phyloP scores from a whole-genome alignment of 1,139 yeast species.

The Diutina neorugosa region DNA sequence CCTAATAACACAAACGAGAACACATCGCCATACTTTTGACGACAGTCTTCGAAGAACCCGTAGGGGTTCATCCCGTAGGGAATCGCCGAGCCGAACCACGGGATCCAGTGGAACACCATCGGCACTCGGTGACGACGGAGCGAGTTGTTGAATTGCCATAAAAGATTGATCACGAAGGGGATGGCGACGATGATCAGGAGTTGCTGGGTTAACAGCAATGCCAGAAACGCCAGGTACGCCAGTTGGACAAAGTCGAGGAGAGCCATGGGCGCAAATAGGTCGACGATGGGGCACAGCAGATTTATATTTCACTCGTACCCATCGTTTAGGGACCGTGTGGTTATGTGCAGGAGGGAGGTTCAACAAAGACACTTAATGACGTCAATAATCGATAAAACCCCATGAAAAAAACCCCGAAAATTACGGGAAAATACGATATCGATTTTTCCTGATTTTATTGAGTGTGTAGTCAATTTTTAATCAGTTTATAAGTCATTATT shows the following conservation, averaged over 20 bases:
- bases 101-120: slow-evolving; percentile 82
- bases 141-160: slow-evolving; percentile 62
- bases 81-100: slow-evolving; percentile 91
- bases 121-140: slow-evolving; percentile 77
- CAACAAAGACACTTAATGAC: too few relatives aligned
- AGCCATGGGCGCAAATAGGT: slow-evolving; percentile 15
- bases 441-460: too few relatives aligned
- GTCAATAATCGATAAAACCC: too few relatives aligned
- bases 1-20: slow-evolving; percentile 86
- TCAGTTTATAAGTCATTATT: too few relatives aligned
- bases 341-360: not conserved
- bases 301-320: not conserved
- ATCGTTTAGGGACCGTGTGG: not conserved
- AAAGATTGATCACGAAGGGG: slow-evolving; percentile 48
- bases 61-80: slow-evolving; percentile 88
- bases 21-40: slow-evolving; percentile 78
- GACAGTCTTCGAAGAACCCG: slow-evolving; percentile 70
- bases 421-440: too few relatives aligned
- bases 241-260: slow-evolving; percentile 14
- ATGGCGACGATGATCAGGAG: slow-evolving; percentile 17
- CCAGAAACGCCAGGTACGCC: slow-evolving; percentile 14
- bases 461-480: too few relatives aligned
- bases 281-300: not conserved
- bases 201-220: slow-evolving; percentile 21
- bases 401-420: too few relatives aligned